A percentile compares a stretch with the other conserved stretches of the same genome.
phyloP scores from a whole-genome alignment of 169 alveolate species.

The Besnoitia besnoiti region DNA sequence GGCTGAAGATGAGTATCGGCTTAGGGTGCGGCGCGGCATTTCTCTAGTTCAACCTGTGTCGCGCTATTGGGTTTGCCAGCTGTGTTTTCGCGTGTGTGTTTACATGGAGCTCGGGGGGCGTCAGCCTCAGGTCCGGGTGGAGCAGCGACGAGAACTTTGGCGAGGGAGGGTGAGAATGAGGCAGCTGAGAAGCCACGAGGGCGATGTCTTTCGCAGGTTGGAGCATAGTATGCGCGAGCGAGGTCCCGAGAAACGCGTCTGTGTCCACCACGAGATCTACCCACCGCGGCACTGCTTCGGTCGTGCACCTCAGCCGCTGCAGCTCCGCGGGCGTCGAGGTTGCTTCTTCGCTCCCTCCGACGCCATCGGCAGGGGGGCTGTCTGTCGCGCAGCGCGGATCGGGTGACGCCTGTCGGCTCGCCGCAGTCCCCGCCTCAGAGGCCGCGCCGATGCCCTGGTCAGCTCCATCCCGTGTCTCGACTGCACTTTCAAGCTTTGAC shows the following conservation, averaged over 20 bases:
- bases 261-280: not conserved
- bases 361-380: too few species aligned
- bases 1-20: too few species aligned
- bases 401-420: too few species aligned
- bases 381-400: too few species aligned
- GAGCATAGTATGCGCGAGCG: not conserved
- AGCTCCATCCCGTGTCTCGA: too few species aligned
- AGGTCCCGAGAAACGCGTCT: not conserved
- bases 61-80: too few species aligned
- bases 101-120: conserved; percentile 23
- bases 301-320: not conserved
- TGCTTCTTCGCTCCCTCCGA: too few species aligned
- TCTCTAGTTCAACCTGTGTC: too few species aligned
- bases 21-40: too few species aligned
- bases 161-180: not conserved
- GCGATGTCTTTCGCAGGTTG: conserved; percentile 24
- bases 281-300: not conserved
- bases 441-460: too few species aligned
- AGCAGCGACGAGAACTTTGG: not conserved
- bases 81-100: too few species aligned
- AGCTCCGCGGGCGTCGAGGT: not conserved
- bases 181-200: not conserved
- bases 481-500: not conserved
- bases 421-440: too few species aligned
- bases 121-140: conserved; percentile 27